Evolutionary conservation across 495 filamentous ascomycete genomes (phyloP), one percentile per base, ranked within the genome.

Genomic region (Aspergillus affinis): DNA sequence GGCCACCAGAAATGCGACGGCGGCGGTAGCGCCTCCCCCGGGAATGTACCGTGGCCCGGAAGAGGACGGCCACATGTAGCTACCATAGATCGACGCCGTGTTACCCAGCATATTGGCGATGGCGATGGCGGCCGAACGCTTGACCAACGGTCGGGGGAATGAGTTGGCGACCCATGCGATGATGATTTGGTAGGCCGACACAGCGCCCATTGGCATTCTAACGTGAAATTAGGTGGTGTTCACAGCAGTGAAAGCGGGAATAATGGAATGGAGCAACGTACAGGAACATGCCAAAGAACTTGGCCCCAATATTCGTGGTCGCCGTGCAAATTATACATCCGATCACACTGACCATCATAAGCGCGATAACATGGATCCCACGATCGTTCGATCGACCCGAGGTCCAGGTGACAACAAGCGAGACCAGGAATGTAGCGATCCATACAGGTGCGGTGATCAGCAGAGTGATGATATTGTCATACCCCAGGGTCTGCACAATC

Each of bases 201-300:
- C 89, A 49, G 88, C 92, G 13, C 84, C 88, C 60, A 78, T 75
- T 29, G 79, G 78, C 62, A 80, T 73, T 5, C 69, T 74, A 20
- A n/a, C 17, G 7, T 12, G 53, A 27, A 23, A 57, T 66, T 30
- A 63, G 59, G 17, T 7, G 55, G 8, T 8, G 7, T 48, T 4
- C 15, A 29, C 1, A 48, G n/a, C 10, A 32, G 13, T 19, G 26
- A 12, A 45, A 63, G 48, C 7, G 68, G 81, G 86, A 88, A 89
- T 13, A 18, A 45, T 29, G 27, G 47, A 12, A 12, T 4, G 49
- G 18, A 15, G n/a, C 20, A 7, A 70, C 64, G 18, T 61, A 71
- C 61, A 94, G 73, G 79, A 93, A 88, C 86, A 94, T 93, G 23
- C 86, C 83, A 30, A 92, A 73, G 68, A 93, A 93, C 23, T 87